Evolutionary conservation across 2,329 filamentous ascomycete genomes (phyloP).

Genomic region (Ceratocystis cubensis): DNA sequence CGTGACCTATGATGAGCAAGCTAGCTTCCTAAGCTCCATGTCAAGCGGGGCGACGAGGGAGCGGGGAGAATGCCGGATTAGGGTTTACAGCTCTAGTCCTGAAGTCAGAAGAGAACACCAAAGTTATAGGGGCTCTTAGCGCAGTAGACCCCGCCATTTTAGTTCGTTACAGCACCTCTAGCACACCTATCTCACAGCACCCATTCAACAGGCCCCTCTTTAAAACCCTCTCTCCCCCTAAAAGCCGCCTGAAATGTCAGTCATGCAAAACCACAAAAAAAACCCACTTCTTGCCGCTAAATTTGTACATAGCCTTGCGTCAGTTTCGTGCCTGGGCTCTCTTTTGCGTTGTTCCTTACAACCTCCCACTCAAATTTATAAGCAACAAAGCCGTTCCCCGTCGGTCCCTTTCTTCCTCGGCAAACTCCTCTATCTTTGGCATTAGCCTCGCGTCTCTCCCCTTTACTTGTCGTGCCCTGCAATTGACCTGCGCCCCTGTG

Average conservation of each 20-base stretch:
- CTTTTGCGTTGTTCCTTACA: neutral
- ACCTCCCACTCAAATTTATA: neutral
- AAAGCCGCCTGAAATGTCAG: constrained; percentile 7
- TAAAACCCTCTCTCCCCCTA: neutral
- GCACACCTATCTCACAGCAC: neutral
- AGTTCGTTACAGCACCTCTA: neutral
- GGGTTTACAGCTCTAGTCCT: too few relatives aligned
- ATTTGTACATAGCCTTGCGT: neutral
- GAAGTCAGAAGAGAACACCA: too few relatives aligned
- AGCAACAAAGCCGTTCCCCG: neutral
- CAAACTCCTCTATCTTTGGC: neutral
- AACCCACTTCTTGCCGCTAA: neutral
- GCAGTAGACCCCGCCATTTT: too few relatives aligned
- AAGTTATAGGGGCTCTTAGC: too few relatives aligned
- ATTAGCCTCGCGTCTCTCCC: too few relatives aligned
- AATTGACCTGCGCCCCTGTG: too few relatives aligned
- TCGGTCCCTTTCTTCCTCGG: neutral
- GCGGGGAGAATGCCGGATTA: neutral
- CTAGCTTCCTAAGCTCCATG: neutral
- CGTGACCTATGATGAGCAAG: neutral
- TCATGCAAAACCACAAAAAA: neutral
- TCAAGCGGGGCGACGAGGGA: neutral
- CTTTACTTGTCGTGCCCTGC: too few relatives aligned
- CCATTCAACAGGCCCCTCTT: neutral
- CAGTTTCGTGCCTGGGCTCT: neutral